Evolutionary conservation across 2,329 filamentous ascomycete species (phyloP).

Genomic region (Neopestalotiopsis clavispora): DNA sequence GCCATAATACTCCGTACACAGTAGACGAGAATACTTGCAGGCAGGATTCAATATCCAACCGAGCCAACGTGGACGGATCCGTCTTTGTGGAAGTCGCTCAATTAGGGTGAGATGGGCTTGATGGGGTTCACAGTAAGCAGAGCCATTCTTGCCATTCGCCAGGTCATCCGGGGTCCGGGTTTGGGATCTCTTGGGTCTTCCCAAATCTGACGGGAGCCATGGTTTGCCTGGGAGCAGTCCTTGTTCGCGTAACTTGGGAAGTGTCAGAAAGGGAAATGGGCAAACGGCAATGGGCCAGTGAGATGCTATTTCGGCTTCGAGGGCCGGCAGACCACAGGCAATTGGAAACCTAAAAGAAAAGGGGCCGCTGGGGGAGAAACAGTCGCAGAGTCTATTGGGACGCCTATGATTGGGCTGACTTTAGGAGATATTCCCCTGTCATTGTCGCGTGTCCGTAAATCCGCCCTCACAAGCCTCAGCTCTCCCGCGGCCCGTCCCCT

Average conservation of each 20-base stretch:
- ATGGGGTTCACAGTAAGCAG: neutral
- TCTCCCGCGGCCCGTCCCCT: slow-evolving; percentile 8
- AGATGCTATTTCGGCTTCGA: slow-evolving; percentile 6
- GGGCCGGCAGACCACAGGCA: slow-evolving; percentile 11
- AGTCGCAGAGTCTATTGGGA: slow-evolving; percentile 10
- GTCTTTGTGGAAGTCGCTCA: neutral
- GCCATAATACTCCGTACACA: neutral
- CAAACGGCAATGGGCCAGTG: neutral
- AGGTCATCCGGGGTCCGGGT: neutral
- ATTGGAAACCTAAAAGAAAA: slow-evolving; percentile 7
- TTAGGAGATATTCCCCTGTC: neutral
- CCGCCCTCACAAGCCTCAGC: neutral
- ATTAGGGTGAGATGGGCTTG: neutral
- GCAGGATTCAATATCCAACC: neutral
- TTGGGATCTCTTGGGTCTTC: neutral
- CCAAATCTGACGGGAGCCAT: neutral
- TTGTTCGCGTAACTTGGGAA: neutral
- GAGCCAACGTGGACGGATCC: neutral
- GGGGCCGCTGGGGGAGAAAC: slow-evolving; percentile 3
- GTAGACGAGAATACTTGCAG: neutral
- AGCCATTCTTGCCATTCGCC: neutral
- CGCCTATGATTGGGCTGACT: slow-evolving; percentile 13
- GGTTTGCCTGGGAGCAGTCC: neutral
- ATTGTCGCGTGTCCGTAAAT: slow-evolving; percentile 5
- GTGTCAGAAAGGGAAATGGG: neutral